Evolutionary conservation across 1,284 basidiomycete genomes (phyloP).

Genomic region (Lentinus polychrous): DNA sequence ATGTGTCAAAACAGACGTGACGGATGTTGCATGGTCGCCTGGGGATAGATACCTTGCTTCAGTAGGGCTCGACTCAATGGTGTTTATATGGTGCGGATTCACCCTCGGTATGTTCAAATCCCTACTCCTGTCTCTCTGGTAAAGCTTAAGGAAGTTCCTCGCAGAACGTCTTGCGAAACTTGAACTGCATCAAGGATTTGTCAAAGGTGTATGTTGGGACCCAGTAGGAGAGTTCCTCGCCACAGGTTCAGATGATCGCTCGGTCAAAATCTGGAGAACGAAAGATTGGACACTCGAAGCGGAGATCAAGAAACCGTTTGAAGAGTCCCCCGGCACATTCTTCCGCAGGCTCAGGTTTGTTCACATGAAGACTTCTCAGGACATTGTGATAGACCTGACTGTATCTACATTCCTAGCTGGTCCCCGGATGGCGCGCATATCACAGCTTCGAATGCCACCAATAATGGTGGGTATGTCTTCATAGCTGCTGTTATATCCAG

Average conservation of each 20-base stretch:
- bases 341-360: constrained; percentile 83
- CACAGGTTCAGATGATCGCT: constrained; percentile 95
- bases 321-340: constrained; percentile 93
- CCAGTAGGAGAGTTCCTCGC: constrained; percentile 95
- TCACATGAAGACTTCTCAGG: too few relatives aligned
- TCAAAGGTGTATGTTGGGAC: constrained; percentile 99
- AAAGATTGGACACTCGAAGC: constrained; percentile 86
- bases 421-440: constrained; percentile 98
- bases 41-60: constrained; percentile 90
- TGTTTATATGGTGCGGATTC: constrained; percentile 90
- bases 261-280: constrained; percentile 95
- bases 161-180: constrained; percentile 75
- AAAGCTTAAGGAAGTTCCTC: too few relatives aligned
- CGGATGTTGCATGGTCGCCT: constrained; percentile 92
- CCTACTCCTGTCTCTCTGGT: neutral
- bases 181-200: constrained; percentile 90
- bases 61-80: constrained; percentile 87
- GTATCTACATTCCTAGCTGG: constrained; percentile 57
- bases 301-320: constrained; percentile 85
- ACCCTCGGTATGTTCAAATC: constrained; percentile 61
- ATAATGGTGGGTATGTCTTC: constrained; percentile 92
- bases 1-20: constrained; percentile 66
- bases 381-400: neutral
- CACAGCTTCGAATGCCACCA: constrained; percentile 95
- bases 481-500: constrained; percentile 93